Evolutionary conservation across 176 grass and related monocot species (phyloP).

Genomic region (Hyparrhenia diplandra): DNA sequence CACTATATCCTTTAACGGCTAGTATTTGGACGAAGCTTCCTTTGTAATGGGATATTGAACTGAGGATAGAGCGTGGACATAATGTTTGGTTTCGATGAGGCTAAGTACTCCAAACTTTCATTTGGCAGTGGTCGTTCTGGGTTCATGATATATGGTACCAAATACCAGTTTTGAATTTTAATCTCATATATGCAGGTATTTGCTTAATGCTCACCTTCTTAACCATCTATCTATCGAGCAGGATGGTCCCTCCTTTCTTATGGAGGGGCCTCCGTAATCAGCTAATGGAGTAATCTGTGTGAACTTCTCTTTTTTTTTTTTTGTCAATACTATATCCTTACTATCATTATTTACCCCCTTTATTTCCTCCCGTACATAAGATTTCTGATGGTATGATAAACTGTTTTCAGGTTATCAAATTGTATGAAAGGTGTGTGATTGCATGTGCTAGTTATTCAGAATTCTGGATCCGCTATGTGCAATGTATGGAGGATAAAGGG

Average conservation of each 20-base stretch:
- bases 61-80: conserved; percentile 93
- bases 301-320: conserved; percentile 66
- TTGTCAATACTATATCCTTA: conserved; percentile 49
- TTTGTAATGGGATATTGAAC: conserved; percentile 93
- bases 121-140: conserved; percentile 99
- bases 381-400: conserved; percentile 42
- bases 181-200: conserved; percentile 99
- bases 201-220: conserved; percentile 99
- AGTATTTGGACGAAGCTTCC: conserved; percentile 96
- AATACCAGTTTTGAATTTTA: conserved; percentile 81
- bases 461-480: conserved; percentile 96
- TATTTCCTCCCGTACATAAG: background rate
- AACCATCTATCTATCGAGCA: conserved; percentile 98
- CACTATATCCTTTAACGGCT: conserved; percentile 79
- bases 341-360: conserved; percentile 23
- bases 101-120: conserved; percentile 99
- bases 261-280: conserved; percentile 90
- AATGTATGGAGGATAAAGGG: conserved; percentile 82
- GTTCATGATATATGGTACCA: conserved; percentile 80
- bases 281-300: conserved; percentile 98
- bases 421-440: conserved; percentile 98
- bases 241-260: conserved; percentile 86
- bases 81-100: conserved; percentile 97
- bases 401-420: conserved; percentile 93
- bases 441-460: conserved; percentile 94